Evolutionary conservation across 257 asterid genomes (phyloP).

Genomic region (Penstemon newberryi): DNA sequence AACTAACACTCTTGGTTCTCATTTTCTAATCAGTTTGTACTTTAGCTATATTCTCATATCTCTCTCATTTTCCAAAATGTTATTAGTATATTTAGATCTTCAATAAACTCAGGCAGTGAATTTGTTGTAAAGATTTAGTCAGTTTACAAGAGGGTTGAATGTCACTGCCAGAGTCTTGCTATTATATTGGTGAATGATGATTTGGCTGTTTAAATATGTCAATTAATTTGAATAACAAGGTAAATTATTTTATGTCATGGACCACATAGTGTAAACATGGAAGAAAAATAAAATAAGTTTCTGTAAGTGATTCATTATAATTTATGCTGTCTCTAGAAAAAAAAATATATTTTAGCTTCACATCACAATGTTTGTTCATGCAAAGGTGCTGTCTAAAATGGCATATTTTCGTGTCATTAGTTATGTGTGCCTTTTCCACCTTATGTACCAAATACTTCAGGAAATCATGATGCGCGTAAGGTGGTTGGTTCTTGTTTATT

Average conservation of each 20-base stretch:
- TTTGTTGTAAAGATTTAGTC: background rate
- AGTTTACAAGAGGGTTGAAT: background rate
- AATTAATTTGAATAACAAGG: background rate
- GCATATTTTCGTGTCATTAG: background rate
- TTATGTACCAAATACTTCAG: background rate
- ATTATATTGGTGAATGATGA: background rate
- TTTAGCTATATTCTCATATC: background rate
- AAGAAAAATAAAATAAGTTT: too few species aligned
- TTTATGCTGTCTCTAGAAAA: too few species aligned
- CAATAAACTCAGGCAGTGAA: constrained; percentile 7
- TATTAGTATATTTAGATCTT: background rate
- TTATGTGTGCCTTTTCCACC: background rate
- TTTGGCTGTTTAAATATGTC: background rate
- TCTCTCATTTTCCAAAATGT: background rate
- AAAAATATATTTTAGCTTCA: too few species aligned
- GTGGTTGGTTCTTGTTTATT: background rate
- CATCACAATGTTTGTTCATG: too few species aligned
- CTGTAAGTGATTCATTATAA: too few species aligned
- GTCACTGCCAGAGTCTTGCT: background rate
- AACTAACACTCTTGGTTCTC: background rate
- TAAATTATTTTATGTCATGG: too few species aligned
- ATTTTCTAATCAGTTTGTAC: background rate
- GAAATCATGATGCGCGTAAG: background rate
- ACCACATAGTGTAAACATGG: too few species aligned
- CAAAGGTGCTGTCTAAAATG: background rate